A percentile compares a stretch with the other conserved stretches of the same genome.
phyloP scores from a whole-genome alignment of 129 eudicot genomes.

The Centella asiatica region DNA sequence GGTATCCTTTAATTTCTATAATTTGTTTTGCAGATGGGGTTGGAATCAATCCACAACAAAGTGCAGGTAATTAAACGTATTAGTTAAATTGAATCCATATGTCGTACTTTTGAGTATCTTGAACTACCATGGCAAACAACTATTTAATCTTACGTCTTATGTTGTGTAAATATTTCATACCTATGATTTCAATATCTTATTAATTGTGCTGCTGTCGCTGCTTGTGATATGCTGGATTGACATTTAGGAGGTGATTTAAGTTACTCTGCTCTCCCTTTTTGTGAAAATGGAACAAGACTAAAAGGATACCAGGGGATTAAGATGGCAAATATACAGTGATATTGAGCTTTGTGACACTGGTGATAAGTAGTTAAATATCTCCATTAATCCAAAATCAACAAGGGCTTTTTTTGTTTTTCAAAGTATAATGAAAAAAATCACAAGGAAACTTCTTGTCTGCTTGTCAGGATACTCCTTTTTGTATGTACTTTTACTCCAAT shows the following conservation, averaged over 20 bases:
- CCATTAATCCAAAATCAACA: too few relatives aligned
- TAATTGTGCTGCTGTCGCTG: constrained; percentile 2
- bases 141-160: too few relatives aligned
- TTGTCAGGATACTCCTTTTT: too few relatives aligned
- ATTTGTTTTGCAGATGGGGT: constrained; percentile 66
- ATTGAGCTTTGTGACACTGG: too few relatives aligned
- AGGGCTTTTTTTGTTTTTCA: too few relatives aligned
- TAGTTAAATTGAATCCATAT: not conserved
- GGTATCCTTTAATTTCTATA: not conserved
- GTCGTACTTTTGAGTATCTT: not conserved
- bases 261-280: not conserved
- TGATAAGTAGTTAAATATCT: too few relatives aligned
- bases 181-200: not conserved
- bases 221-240: not conserved
- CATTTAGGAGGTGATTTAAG: not conserved
- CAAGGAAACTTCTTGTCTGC: too few relatives aligned
- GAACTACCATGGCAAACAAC: too few relatives aligned
- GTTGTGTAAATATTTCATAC: not conserved
- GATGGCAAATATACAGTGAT: too few relatives aligned
- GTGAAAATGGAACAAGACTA: not conserved
- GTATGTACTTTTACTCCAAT: too few relatives aligned
- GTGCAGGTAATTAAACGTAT: constrained; percentile 61
- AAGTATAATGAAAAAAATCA: too few relatives aligned
- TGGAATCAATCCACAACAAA: constrained; percentile 98
- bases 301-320: not conserved